phyloP scores from a whole-genome alignment of 1,284 basidiomycete genomes.

The Ustanciosporium gigantosporum region DNA sequence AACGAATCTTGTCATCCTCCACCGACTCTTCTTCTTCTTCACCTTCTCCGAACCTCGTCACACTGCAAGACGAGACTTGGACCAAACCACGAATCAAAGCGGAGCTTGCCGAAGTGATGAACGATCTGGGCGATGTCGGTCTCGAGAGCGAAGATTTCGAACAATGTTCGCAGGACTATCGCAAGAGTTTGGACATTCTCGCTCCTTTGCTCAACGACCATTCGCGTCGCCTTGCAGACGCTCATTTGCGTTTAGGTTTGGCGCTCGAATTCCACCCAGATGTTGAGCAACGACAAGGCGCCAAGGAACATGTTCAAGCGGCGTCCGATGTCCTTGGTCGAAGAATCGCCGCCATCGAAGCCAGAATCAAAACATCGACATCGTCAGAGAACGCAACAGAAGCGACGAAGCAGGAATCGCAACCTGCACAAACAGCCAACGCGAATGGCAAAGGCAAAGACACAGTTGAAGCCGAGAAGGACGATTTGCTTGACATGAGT shows the following conservation, averaged over 20 bases:
- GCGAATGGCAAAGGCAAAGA: slow-evolving; percentile 4
- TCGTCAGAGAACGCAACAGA: not conserved
- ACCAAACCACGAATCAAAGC: slow-evolving; percentile 28
- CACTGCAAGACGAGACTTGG: slow-evolving; percentile 44
- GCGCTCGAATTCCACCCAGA: slow-evolving; percentile 59
- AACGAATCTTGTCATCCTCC: slow-evolving; percentile 34
- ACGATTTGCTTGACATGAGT: slow-evolving; percentile 40
- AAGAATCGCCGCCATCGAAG: slow-evolving; percentile 39
- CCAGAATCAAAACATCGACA: slow-evolving; percentile 5
- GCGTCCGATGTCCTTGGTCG: slow-evolving; percentile 37
- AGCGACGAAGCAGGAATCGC: not conserved
- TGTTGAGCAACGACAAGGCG: slow-evolving; percentile 27
- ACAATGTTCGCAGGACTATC: slow-evolving; percentile 56
- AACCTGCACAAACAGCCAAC: not conserved
- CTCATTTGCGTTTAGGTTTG: slow-evolving; percentile 54
- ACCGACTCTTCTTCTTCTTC: not conserved
- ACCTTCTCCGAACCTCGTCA: slow-evolving; percentile 39
- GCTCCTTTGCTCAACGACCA: slow-evolving; percentile 44
- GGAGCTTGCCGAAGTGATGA: slow-evolving; percentile 57
- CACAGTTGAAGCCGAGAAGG: slow-evolving; percentile 21
- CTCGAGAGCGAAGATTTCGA: slow-evolving; percentile 59
- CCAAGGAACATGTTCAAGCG: slow-evolving; percentile 42
- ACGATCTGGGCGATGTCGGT: slow-evolving; percentile 58
- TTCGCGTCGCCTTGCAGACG: slow-evolving; percentile 57
- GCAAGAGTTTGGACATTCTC: slow-evolving; percentile 37